These are phyloP conservation scores for Balamuthia mandrillaris DNA, from an alignment of 208 protist species.

Conservation along the genomic window DNA sequence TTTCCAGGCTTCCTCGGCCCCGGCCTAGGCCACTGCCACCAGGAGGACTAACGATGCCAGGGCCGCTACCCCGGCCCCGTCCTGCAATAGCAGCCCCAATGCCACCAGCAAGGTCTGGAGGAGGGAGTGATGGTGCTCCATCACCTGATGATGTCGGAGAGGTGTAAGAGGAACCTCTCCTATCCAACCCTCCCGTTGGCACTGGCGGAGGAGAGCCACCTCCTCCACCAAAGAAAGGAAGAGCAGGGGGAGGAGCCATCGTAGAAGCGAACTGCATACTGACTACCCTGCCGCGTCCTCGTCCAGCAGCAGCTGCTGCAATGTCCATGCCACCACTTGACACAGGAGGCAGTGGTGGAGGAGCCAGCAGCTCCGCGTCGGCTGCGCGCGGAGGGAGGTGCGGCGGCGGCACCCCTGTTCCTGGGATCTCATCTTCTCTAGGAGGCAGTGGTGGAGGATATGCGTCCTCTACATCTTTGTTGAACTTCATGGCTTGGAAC, in stretches of 20 bases:
- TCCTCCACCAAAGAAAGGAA: background rate
- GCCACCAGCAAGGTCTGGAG: too few species aligned
- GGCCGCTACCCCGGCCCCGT: too few species aligned
- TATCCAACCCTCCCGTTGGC: too few species aligned
- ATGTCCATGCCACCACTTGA: background rate
- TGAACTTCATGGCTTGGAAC: slow-evolving; percentile 21
- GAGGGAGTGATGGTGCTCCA: too few species aligned
- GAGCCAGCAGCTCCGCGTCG: background rate
- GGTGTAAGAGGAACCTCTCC: too few species aligned
- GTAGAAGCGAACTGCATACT: background rate
- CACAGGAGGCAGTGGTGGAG: background rate
- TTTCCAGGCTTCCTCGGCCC: too few species aligned
- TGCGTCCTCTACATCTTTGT: background rate
- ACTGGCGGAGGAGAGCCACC: background rate
- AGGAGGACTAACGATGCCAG: too few species aligned
- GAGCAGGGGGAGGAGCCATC: background rate
- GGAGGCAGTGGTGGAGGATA: background rate
- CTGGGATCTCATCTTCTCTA: background rate
- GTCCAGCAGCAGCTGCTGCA: background rate
- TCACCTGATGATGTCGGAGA: too few species aligned
- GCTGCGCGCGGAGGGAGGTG: background rate
- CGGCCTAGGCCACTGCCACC: too few species aligned
- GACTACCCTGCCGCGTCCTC: background rate
- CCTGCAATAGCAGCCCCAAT: too few species aligned
- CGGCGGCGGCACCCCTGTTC: background rate